These are phyloP conservation scores for Meira nashicola DNA, from an alignment of 1,284 basidiomycete genomes.

Conservation along the genomic window DNA sequence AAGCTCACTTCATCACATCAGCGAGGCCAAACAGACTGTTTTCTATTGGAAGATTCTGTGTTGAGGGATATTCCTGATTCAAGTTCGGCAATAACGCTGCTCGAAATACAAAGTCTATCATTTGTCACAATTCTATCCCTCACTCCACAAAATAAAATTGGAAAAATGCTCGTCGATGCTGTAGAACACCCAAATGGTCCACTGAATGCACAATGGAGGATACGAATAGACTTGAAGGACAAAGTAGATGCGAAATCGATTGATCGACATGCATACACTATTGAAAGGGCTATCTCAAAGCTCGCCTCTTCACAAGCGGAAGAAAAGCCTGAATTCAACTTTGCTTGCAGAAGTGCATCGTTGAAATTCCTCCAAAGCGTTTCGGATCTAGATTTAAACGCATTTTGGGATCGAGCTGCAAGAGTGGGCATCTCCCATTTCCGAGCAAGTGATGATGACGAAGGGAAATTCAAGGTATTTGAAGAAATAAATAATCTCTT, in stretches of 20 bases:
- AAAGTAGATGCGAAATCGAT: background rate
- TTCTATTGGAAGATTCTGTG: background rate
- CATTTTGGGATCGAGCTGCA: conserved; percentile 37
- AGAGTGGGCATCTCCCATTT: conserved; percentile 22
- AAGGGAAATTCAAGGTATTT: conserved; percentile 10
- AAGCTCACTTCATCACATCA: background rate
- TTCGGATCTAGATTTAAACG: conserved; percentile 26
- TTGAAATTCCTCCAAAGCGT: conserved; percentile 26
- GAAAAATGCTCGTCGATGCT: background rate
- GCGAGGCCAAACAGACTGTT: background rate
- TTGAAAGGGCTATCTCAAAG: conserved; percentile 1
- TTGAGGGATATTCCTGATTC: background rate
- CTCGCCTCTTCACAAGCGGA: background rate
- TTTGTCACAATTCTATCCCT: background rate
- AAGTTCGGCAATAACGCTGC: background rate
- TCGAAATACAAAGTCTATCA: background rate
- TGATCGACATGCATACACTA: conserved; percentile 9
- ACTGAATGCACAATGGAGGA: background rate
- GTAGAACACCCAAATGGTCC: background rate
- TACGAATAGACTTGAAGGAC: background rate
- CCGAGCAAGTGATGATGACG: conserved; percentile 17
- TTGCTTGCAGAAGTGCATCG: conserved; percentile 14
- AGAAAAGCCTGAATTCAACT: background rate
- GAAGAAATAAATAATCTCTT: conserved; percentile 12
- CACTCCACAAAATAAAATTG: background rate